Conservation (phyloP, 371 early-diverging fungal species). For the Cokeromyces recurvatus region DNA sequence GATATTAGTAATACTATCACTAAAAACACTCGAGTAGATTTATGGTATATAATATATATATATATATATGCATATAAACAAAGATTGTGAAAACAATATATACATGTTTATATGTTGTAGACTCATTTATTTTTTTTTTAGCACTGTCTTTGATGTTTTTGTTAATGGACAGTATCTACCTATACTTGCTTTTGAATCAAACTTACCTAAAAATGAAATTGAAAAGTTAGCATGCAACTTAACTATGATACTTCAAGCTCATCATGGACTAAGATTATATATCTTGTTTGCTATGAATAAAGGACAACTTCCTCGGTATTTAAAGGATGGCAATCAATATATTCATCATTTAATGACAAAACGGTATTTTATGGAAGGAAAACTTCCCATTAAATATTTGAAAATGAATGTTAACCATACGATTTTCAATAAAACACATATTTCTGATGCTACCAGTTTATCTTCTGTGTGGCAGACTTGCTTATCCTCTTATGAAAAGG, state of each 20-base stretch:
- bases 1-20: constrained; percentile 53
- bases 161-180: constrained; percentile 69
- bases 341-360: constrained; percentile 64
- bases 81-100: no score
- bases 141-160: constrained; percentile 60
- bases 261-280: constrained; percentile 64
- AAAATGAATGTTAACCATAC: constrained; percentile 53
- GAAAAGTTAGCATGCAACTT: constrained; percentile 48
- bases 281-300: constrained; percentile 51
- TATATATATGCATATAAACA: no score
- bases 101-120: not conserved
- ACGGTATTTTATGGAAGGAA: constrained; percentile 60
- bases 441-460: constrained; percentile 39
- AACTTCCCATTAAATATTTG: constrained; percentile 40
- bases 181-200: constrained; percentile 64
- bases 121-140: no score
- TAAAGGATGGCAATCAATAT: constrained; percentile 64
- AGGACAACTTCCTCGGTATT: constrained; percentile 62
- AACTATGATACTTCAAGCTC: constrained; percentile 39
- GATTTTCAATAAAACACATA: constrained; percentile 48
- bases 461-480: constrained; percentile 42
- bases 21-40: constrained; percentile 48
- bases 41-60: constrained; percentile 39
- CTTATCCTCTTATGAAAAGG: constrained; percentile 28
- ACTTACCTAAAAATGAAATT: constrained; percentile 40